Evolutionary conservation across 2,329 filamentous ascomycete genomes (phyloP).

Genomic region (Fusarium dimerum): DNA sequence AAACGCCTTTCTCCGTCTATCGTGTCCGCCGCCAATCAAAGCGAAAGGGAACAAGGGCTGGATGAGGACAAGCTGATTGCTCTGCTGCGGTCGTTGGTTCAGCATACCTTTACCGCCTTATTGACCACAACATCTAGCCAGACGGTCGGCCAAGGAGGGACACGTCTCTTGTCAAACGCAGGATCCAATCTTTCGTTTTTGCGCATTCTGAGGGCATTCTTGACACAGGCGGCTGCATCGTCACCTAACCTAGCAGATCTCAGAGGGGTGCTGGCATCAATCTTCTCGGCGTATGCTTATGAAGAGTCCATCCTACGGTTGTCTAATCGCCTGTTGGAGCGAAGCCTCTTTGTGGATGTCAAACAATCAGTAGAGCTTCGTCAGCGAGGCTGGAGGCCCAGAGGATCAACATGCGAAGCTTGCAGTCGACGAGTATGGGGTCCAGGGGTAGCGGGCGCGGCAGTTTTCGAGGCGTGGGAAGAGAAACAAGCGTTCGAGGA

Average conservation of each 20-base stretch:
- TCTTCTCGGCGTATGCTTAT: conserved; percentile 94
- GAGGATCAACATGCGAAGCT: conserved; percentile 83
- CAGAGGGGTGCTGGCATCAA: conserved; percentile 79
- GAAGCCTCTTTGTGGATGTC: conserved; percentile 85
- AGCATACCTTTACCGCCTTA: conserved; percentile 86
- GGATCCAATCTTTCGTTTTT: conserved; percentile 76
- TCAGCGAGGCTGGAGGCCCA: conserved; percentile 85
- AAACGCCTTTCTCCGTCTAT: conserved; percentile 62
- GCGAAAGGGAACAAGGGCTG: conserved; percentile 34
- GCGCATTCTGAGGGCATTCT: conserved; percentile 83
- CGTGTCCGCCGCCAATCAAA: conserved; percentile 33
- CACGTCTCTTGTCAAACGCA: conserved; percentile 38
- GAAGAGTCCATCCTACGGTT: conserved; percentile 86
- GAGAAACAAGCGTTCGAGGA: conserved; percentile 54
- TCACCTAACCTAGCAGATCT: conserved; percentile 88
- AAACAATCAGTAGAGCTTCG: conserved; percentile 71
- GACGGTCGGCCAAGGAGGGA: conserved; percentile 33
- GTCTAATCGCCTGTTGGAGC: conserved; percentile 83
- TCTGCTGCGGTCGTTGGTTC: conserved; percentile 76
- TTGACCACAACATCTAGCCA: conserved; percentile 70
- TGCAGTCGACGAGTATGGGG: conserved; percentile 87
- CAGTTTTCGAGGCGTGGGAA: conserved; percentile 83
- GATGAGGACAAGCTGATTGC: conserved; percentile 64
- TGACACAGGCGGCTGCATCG: conserved; percentile 75
- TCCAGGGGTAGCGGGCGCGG: conserved; percentile 70